Evolutionary conservation across 2,329 filamentous ascomycete species (phyloP).

Genomic region (Paraphaeosphaeria sporulosa): DNA sequence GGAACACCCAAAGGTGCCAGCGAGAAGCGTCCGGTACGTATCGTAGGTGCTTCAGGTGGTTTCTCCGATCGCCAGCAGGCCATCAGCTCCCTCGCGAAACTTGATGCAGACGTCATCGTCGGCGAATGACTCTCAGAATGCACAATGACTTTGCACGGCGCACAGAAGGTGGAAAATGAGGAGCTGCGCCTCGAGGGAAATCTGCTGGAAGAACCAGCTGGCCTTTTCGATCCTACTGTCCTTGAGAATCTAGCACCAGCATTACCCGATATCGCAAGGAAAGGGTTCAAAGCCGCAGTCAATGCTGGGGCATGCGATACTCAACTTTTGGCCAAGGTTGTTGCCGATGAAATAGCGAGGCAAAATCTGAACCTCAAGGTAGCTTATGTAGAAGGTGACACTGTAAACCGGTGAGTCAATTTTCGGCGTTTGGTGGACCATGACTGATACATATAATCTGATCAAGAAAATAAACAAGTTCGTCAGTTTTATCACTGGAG

Average conservation of each 20-base stretch:
- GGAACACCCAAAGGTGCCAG: conserved; percentile 5
- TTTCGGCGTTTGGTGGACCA: not conserved
- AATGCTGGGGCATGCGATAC: conserved; percentile 36
- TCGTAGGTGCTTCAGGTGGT: conserved; percentile 51
- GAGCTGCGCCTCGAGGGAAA: conserved; percentile 41
- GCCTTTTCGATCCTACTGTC: conserved; percentile 47
- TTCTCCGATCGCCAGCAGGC: conserved; percentile 52
- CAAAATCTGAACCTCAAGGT: conserved; percentile 32
- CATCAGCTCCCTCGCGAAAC: conserved; percentile 47
- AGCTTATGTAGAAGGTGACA: conserved; percentile 52
- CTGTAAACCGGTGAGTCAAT: conserved; percentile 26
- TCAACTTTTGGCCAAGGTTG: conserved; percentile 20
- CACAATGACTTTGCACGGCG: conserved; percentile 28
- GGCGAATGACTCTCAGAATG: conserved; percentile 31
- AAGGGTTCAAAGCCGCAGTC: conserved; percentile 34
- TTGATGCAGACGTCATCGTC: conserved; percentile 31
- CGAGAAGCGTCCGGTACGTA: conserved; percentile 35
- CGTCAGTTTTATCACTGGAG: conserved; percentile 47
- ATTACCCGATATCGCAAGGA: conserved; percentile 32
- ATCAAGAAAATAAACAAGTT: conserved; percentile 40
- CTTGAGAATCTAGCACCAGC: conserved; percentile 48
- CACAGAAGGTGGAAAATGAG: conserved; percentile 32
- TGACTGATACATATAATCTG: conserved; percentile 11
- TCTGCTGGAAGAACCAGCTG: conserved; percentile 19
- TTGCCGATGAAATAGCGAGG: conserved; percentile 24